Evolutionary conservation across 305 asterid species (phyloP).

Genomic region (Solanum chacoense): DNA sequence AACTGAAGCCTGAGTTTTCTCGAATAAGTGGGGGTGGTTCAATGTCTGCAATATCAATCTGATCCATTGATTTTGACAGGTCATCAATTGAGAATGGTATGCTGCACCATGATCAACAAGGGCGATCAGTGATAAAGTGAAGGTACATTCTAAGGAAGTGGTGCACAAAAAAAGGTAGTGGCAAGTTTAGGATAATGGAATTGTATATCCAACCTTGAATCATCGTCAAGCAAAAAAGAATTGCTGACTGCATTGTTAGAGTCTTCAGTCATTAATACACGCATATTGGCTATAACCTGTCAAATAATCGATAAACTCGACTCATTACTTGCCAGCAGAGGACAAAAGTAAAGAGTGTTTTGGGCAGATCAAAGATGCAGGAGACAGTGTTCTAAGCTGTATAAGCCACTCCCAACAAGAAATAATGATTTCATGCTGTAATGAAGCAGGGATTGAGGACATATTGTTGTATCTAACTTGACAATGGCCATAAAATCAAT

Average conservation of each 20-base stretch:
- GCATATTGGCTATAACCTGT: slow-evolving; percentile 83
- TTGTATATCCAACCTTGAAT: slow-evolving; percentile 63
- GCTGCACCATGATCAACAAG: slow-evolving; percentile 38
- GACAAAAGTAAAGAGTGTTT: neutral
- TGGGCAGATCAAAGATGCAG: neutral
- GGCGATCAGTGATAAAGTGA: neutral
- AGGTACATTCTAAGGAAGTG: neutral
- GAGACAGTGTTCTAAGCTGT: neutral
- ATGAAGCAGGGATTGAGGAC: neutral
- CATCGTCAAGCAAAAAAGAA: slow-evolving; percentile 88
- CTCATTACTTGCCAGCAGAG: neutral
- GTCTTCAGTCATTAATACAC: slow-evolving; percentile 85
- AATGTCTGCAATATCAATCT: slow-evolving; percentile 67
- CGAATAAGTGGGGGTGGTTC: slow-evolving; percentile 98
- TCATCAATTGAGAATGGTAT: slow-evolving; percentile 96
- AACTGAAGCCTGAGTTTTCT: slow-evolving; percentile 94
- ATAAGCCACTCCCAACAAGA: neutral
- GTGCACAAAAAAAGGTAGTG: neutral
- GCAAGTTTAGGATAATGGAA: neutral
- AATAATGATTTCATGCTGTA: neutral
- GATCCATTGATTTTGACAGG: slow-evolving; percentile 87
- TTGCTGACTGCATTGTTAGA: slow-evolving; percentile 92
- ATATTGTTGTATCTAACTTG: neutral
- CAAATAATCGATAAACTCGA: neutral
- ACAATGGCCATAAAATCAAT: slow-evolving; percentile 5